Evolutionary conservation across 352 stramenopile species (phyloP).

Genomic region (Pythium oligandrum): DNA sequence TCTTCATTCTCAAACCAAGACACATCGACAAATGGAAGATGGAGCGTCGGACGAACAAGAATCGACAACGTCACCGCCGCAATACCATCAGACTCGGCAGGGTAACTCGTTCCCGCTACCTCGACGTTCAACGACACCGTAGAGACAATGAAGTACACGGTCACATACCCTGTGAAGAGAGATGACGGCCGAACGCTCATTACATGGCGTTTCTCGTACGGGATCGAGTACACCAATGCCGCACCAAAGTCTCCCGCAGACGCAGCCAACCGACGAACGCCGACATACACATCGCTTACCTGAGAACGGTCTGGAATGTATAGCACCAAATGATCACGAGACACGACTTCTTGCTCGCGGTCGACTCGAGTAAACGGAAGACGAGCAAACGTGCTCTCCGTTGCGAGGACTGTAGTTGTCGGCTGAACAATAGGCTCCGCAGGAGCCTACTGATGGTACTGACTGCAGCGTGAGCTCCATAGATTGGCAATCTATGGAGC

Average conservation of each 20-base stretch:
- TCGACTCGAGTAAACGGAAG: slow-evolving; percentile 37
- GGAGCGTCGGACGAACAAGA: neutral
- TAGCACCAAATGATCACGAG: slow-evolving; percentile 38
- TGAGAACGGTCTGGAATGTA: slow-evolving; percentile 29
- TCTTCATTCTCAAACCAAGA: neutral
- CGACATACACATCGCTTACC: slow-evolving; percentile 36
- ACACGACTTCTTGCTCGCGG: slow-evolving; percentile 21
- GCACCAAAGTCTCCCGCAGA: neutral
- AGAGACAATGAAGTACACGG: neutral
- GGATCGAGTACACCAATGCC: neutral
- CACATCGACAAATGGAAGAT: neutral
- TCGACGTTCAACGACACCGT: neutral
- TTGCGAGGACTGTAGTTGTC: slow-evolving; percentile 2
- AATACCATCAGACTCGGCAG: neutral
- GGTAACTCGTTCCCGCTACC: neutral
- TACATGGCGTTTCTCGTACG: neutral
- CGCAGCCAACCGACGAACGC: neutral
- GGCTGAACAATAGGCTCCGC: slow-evolving; percentile 13
- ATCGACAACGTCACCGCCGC: neutral
- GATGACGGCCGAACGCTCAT: neutral
- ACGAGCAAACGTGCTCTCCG: slow-evolving; percentile 27
- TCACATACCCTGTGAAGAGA: neutral
- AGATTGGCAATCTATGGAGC: no score
- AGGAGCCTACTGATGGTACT: no score
- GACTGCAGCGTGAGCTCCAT: no score